phyloP scores from a whole-genome alignment of 1,284 basidiomycete genomes.

The Malassezia equina region DNA sequence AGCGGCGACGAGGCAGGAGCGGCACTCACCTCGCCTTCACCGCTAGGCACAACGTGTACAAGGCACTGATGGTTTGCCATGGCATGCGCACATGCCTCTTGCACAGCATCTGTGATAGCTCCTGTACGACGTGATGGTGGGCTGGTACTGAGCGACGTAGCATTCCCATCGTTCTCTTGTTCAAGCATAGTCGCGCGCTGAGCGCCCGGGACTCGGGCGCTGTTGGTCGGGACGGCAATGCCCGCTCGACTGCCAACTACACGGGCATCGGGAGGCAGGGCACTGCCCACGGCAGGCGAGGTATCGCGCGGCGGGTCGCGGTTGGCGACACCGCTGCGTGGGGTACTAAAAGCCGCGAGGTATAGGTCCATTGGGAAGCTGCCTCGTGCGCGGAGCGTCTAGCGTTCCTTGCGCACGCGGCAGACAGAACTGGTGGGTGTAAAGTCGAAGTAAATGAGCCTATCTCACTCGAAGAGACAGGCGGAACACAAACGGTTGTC shows the following conservation, averaged over 20 bases:
- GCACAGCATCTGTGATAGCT: slow-evolving; percentile 9
- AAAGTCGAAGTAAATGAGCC: not conserved
- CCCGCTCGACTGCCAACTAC: slow-evolving; percentile 5
- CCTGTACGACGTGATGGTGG: slow-evolving; percentile 24
- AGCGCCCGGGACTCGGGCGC: not conserved
- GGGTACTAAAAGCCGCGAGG: slow-evolving; percentile 10
- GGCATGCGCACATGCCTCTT: slow-evolving; percentile 3
- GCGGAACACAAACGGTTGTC: not conserved
- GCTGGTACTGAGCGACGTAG: slow-evolving; percentile 21
- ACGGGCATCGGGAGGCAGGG: slow-evolving; percentile 8
- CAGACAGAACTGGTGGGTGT: not conserved
- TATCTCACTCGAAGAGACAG: not conserved
- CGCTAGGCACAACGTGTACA: not conserved
- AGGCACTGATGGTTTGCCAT: slow-evolving; percentile 1
- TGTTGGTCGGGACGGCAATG: slow-evolving; percentile 8
- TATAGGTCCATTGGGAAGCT: slow-evolving; percentile 12
- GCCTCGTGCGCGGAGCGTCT: slow-evolving; percentile 8
- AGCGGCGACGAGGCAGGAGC: not conserved
- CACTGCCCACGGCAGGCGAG: not conserved
- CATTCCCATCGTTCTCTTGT: not conserved
- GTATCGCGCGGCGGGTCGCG: not conserved
- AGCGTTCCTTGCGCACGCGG: slow-evolving; percentile 3
- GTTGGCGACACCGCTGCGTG: not conserved
- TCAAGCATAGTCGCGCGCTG: not conserved
- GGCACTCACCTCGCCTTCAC: not conserved